phyloP scores from a whole-genome alignment of 2,329 filamentous ascomycete genomes.

The Cladobotryum mycophilum region DNA sequence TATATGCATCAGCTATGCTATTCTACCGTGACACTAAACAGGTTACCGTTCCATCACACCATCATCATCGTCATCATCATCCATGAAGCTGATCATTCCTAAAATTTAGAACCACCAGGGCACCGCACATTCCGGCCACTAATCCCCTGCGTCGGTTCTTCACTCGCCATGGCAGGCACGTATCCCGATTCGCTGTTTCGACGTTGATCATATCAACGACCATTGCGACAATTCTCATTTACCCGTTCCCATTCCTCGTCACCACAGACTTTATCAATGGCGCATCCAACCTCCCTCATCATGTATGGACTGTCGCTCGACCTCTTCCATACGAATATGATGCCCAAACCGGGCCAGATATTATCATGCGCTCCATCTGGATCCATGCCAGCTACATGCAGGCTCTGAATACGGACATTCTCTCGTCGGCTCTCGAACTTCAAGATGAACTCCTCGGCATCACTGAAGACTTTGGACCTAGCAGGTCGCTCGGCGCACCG shows the following conservation, averaged over 20 bases:
- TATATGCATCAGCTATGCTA: conserved; percentile 7
- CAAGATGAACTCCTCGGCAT: conserved; percentile 63
- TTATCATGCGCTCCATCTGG: conserved; percentile 80
- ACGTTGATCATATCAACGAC: conserved; percentile 70
- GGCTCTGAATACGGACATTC: conserved; percentile 59
- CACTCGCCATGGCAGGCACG: conserved; percentile 62
- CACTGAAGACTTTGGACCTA: conserved; percentile 50
- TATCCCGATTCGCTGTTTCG: conserved; percentile 66
- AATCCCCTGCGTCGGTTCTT: conserved; percentile 62
- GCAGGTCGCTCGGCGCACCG: conserved; percentile 25
- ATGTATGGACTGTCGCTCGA: conserved; percentile 74
- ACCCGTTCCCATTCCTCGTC: conserved; percentile 70
- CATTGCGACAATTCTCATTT: conserved; percentile 63
- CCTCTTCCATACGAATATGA: conserved; percentile 51
- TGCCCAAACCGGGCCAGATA: conserved; percentile 50
- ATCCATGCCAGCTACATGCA: conserved; percentile 76
- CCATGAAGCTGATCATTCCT: background rate
- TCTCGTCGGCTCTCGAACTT: conserved; percentile 60
- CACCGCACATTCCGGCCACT: conserved; percentile 55
- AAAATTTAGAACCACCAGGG: conserved; percentile 60
- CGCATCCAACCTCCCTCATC: conserved; percentile 65
- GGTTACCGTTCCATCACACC: conserved; percentile 13
- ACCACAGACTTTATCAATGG: conserved; percentile 65
- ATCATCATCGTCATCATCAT: background rate
- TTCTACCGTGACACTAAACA: conserved; percentile 11